Base-by-base conservation (phyloP, 257 asterid species). In the Przewalskia tangutica region DNA sequence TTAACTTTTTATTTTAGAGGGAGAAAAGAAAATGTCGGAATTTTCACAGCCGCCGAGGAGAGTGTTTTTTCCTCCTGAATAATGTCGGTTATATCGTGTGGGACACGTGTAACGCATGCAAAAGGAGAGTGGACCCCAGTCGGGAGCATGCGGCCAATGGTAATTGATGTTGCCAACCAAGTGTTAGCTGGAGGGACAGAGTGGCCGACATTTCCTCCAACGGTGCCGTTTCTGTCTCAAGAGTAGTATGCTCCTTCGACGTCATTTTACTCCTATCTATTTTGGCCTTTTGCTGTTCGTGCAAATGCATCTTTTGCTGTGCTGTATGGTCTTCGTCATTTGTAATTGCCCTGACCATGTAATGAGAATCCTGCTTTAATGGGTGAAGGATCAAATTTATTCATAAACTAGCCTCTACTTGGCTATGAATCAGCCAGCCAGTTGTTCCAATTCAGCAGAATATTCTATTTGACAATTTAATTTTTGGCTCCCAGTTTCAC, bases 91-190 rank as follows among this genome's bases (percentile, higher is more conserved):
- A 23, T 18, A 17, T 38, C 27, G n/a, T 0, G 5, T 12, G 6
- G 11, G n/a, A 54, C 68, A 68, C 81, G 58, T 58, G 84, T 44
- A 54, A 42, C 6, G 56, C 81, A 56, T 77, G 66, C 54, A 40
- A 42, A 11, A 50, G 60, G 62, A 8, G 4, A 3, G 60, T 54
- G 84, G 18, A 64, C 81, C 81, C 59, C 80, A 14, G 32, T 14
- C 20, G 14, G 62, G 46, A 53, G 75, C 84, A 81, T 81, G 84
- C 44, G 27, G 81, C 71, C 84, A 54, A 71, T 81, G 56, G 58
- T 56, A 4, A 56, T 82, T 82, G 68, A 80, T 80, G 66, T 56
- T 67, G 81, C 84, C 84, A 71, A 42, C 81, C 60, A 17, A 55
- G 80, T 71, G 20, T 65, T 48, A 55, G 81, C 73, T 82, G 81